Base-by-base conservation (phyloP, 805 yeast genomes). In the Lipomyces chichibuensis region DNA sequence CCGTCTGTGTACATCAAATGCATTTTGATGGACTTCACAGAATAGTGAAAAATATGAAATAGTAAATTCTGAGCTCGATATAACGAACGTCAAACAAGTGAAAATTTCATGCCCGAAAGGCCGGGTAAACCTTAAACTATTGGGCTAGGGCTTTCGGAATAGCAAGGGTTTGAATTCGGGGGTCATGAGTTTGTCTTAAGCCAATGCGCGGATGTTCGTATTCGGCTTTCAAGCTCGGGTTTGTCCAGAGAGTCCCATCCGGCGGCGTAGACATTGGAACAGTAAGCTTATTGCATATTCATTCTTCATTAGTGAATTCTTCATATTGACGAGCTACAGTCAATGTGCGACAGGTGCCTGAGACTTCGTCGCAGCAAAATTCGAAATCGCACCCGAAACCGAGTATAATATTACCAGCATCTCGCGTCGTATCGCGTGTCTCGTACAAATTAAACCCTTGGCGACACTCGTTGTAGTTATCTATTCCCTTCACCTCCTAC, bases 1-100 rank as follows among this genome's bases (percentile, higher is more conserved):
- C 93, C 97, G 77, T 89, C 80, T 69, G 98, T 93, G 92, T 90
- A 95, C 99, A 95, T 95, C 81, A 95, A 89, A 90, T 95, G 99
- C 99, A 95, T 95, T 70, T 80, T 79, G 67, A 25, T 23, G 23
- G 49, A 43, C 8, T 17, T 5, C 20, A 29, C 23, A 43, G 9
- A 43, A 17, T 43, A 3, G 20, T 43, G 3, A 17, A 11, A 35
- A 37, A 37, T 37, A 37, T 37, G 13, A 37, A 37, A 13, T 4
- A 13, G 5, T 9, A 13, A 14, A 4, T 3, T n/a, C 23, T 5
- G 49, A 17, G n/a, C 11, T 17, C 9, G 20, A 43, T 4, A 14
- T 39, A 5, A 8, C 5, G 23, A 13, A 8, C 5, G 23, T 1
- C 39, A 37, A 3, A 17, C 4, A 43, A 43, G 3, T 5, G 23